A percentile compares a stretch with the other conserved stretches of the same genome.
These are phyloP conservation scores for Cladosporium phlei DNA, from an alignment of 2,329 filamentous ascomycete species.

Conservation along the genomic window DNA sequence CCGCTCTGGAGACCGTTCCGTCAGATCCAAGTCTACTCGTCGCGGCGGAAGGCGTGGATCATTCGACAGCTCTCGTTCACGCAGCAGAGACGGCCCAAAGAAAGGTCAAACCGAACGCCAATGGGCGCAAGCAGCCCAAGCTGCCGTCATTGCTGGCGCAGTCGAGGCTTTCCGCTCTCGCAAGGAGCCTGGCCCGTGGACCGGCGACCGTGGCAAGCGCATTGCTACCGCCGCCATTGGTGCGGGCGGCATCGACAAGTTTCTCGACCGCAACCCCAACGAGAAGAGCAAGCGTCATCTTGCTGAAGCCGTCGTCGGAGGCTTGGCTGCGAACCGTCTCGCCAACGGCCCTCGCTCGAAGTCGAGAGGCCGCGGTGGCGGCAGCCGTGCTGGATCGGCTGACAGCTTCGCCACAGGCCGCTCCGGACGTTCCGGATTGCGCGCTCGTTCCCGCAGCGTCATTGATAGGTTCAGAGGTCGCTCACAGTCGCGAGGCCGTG, in stretches of 20 bases:
- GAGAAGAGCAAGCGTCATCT: slow-evolving; percentile 76
- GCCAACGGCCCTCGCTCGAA: slow-evolving; percentile 73
- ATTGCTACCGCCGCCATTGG: slow-evolving; percentile 81
- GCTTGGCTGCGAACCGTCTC: slow-evolving; percentile 77
- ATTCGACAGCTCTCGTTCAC: slow-evolving; percentile 44
- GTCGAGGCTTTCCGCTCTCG: slow-evolving; percentile 87
- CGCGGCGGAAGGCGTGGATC: slow-evolving; percentile 46
- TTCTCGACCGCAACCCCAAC: slow-evolving; percentile 62
- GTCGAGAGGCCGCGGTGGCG: slow-evolving; percentile 51
- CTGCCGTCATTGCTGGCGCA: slow-evolving; percentile 82
- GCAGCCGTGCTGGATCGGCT: slow-evolving; percentile 33
- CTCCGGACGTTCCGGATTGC: slow-evolving; percentile 46
- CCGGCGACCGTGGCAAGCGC: slow-evolving; percentile 85
- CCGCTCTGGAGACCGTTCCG: slow-evolving; percentile 46
- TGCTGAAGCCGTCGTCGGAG: slow-evolving; percentile 81
- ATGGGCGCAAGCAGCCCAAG: slow-evolving; percentile 76
- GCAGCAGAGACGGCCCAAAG: slow-evolving; percentile 45
- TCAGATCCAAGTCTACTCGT: slow-evolving; percentile 41
- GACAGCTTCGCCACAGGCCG: slow-evolving; percentile 25
- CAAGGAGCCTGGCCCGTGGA: slow-evolving; percentile 85
- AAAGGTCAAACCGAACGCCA: slow-evolving; percentile 58
- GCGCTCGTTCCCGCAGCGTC: slow-evolving; percentile 44
- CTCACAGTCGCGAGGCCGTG: slow-evolving; percentile 44
- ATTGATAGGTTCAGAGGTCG: slow-evolving; percentile 45
- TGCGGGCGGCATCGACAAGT: slow-evolving; percentile 79